Conservation (phyloP, 148 eudicot genomes). For the Dianthus caryophyllus region DNA sequence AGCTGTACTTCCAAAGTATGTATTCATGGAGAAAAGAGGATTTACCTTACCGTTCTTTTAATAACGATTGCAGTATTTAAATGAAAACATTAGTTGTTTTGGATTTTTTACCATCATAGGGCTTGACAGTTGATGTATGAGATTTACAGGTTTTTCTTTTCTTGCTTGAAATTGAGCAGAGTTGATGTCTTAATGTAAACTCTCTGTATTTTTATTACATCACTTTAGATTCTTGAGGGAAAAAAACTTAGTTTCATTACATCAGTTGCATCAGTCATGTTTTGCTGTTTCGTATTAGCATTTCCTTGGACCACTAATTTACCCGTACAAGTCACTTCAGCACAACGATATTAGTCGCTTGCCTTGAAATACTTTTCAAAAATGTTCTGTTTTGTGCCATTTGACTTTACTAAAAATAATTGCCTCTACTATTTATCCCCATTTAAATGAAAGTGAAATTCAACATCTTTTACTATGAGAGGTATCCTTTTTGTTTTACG, state of each 20-base stretch:
- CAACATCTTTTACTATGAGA: no score
- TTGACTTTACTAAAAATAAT: no score
- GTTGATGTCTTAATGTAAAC: background rate
- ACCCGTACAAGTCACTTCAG: background rate
- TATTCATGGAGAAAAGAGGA: background rate
- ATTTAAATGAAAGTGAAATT: no score
- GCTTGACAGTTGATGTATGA: background rate
- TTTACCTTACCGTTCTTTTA: no score
- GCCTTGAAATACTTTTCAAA: background rate
- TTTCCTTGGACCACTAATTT: background rate
- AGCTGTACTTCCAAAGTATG: background rate
- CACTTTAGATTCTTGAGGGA: background rate
- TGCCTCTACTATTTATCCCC: no score
- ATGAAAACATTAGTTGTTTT: background rate
- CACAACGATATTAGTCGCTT: background rate
- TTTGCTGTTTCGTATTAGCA: background rate
- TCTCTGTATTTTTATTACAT: background rate
- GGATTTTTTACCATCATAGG: no score
- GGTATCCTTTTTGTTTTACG: no score
- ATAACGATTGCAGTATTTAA: background rate
- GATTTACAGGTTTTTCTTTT: no score
- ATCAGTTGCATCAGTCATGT: no score
- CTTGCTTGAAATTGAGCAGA: background rate
- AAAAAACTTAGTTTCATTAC: no score
- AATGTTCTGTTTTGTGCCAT: no score